phyloP scores from a whole-genome alignment of 2,329 filamentous ascomycete species.

The Fusarium neocosmosporiellum region DNA sequence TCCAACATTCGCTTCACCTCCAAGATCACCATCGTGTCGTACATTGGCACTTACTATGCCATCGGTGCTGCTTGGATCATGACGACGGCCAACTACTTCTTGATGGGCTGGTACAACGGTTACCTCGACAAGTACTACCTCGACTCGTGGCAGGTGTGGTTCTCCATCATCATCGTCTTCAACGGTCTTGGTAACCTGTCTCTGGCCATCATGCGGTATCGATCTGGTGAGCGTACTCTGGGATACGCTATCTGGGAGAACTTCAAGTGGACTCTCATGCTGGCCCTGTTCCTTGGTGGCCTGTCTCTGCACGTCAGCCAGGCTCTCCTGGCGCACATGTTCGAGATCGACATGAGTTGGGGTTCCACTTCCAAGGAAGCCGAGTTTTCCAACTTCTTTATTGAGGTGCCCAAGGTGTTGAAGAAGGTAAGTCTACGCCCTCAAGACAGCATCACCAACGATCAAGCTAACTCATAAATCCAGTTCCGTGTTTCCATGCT shows the following conservation, averaged over 20 bases:
- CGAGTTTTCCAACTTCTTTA: conserved; percentile 85
- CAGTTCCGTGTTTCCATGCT: conserved; percentile 79
- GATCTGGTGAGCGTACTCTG: conserved; percentile 72
- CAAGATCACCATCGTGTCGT: conserved; percentile 80
- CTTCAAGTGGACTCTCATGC: conserved; percentile 78
- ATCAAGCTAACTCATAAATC: conserved; percentile 28
- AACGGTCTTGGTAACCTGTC: conserved; percentile 79
- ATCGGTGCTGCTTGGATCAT: conserved; percentile 81
- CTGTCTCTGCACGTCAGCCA: conserved; percentile 84
- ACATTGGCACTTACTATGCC: conserved; percentile 84
- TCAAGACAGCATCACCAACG: conserved; percentile 46
- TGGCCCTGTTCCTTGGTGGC: conserved; percentile 86
- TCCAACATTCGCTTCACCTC: conserved; percentile 80
- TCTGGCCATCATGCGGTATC: conserved; percentile 78
- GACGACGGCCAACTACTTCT: conserved; percentile 79
- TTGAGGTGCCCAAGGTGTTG: conserved; percentile 82
- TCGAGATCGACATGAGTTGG: conserved; percentile 88
- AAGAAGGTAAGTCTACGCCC: conserved; percentile 72
- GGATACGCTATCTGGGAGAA: conserved; percentile 69
- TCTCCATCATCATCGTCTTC: conserved; percentile 83
- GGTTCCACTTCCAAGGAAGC: conserved; percentile 86
- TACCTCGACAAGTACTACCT: conserved; percentile 85
- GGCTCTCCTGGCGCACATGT: conserved; percentile 84
- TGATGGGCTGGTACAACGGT: conserved; percentile 81
- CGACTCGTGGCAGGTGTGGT: conserved; percentile 83